phyloP scores from a whole-genome alignment of 768 basidiomycete species.

The Kwoniella bestiolae region DNA sequence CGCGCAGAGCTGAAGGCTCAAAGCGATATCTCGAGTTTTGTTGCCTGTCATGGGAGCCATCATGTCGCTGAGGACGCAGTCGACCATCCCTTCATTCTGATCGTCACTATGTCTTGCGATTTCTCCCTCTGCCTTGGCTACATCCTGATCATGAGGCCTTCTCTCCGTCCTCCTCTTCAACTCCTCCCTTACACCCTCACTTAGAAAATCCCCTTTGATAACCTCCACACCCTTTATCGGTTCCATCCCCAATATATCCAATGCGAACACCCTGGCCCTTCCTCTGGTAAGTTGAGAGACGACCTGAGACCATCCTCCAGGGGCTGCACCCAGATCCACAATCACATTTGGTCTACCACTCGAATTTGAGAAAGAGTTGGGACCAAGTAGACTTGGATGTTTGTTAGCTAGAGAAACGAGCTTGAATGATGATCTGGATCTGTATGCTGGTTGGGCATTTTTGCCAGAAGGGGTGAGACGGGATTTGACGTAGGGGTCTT shows the following conservation, averaged over 20 bases:
- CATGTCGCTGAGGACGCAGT: conserved; percentile 89
- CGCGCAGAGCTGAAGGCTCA: conserved; percentile 72
- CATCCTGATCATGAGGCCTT: conserved; percentile 45
- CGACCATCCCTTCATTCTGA: conserved; percentile 59
- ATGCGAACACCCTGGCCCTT: conserved; percentile 66
- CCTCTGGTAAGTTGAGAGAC: conserved; percentile 42
- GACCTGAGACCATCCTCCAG: conserved; percentile 94
- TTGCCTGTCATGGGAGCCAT: conserved; percentile 82
- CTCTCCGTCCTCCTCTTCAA: conserved; percentile 47
- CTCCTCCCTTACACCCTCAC: conserved; percentile 45
- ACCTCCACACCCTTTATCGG: conserved; percentile 74
- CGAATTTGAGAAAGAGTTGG: no score
- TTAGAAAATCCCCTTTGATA: conserved; percentile 79
- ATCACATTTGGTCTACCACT: conserved; percentile 63
- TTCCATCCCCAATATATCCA: conserved; percentile 76
- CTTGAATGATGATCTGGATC: conserved; percentile 90
- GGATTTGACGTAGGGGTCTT: conserved; percentile 57
- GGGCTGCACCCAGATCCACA: conserved; percentile 88
- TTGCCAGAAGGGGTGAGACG: conserved; percentile 22
- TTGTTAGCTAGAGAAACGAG: conserved; percentile 74
- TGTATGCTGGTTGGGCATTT: conserved; percentile 60
- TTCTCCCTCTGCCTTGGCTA: conserved; percentile 8
- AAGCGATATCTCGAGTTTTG: conserved; percentile 66
- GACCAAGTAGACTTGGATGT: conserved; percentile 66
- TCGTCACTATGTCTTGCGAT: not conserved